phyloP scores from a whole-genome alignment of 129 eudicot genomes.

The Helianthus tuberosus region DNA sequence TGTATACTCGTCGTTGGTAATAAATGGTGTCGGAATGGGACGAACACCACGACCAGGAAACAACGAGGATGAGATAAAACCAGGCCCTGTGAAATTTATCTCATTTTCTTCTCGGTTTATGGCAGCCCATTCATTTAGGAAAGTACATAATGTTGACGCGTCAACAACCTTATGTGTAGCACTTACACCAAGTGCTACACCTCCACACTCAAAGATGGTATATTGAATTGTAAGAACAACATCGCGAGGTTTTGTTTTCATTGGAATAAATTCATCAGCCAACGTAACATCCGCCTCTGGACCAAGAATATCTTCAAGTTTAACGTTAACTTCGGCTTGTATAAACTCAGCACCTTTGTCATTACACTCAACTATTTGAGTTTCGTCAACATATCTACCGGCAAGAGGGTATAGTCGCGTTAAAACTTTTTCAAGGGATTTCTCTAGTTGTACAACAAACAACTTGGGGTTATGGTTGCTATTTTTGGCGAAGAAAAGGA shows the following conservation, averaged over 20 bases:
- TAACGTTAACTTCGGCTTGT: slow-evolving; percentile 1
- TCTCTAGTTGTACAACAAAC: slow-evolving; percentile 2
- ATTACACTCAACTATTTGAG: slow-evolving; percentile 21
- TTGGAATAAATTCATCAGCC: slow-evolving; percentile 4
- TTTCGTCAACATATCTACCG: slow-evolving; percentile 15
- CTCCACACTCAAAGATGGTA: slow-evolving; percentile 21
- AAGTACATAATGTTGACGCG: neutral
- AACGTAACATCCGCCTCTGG: neutral
- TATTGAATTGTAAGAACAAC: slow-evolving; percentile 12
- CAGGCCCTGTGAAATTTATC: neutral
- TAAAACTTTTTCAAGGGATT: slow-evolving; percentile 7
- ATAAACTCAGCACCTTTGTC: slow-evolving; percentile 33
- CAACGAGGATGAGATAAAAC: slow-evolving; percentile 11
- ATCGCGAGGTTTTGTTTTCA: neutral
- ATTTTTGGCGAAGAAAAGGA: slow-evolving; percentile 10
- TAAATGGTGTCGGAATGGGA: neutral
- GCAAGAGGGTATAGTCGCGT: slow-evolving; percentile 33
- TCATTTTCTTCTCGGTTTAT: neutral
- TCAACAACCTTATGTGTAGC: slow-evolving; percentile 26
- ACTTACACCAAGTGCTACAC: slow-evolving; percentile 19
- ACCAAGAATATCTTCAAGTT: neutral
- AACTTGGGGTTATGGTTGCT: neutral
- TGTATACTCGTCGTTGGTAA: neutral
- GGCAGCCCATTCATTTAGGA: slow-evolving; percentile 17
- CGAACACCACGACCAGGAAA: slow-evolving; percentile 11